A percentile compares a stretch with the other conserved stretches of the same genome.
Conservation (phyloP, 176 grass and related monocot species). For the Saccharum spontaneum region DNA sequence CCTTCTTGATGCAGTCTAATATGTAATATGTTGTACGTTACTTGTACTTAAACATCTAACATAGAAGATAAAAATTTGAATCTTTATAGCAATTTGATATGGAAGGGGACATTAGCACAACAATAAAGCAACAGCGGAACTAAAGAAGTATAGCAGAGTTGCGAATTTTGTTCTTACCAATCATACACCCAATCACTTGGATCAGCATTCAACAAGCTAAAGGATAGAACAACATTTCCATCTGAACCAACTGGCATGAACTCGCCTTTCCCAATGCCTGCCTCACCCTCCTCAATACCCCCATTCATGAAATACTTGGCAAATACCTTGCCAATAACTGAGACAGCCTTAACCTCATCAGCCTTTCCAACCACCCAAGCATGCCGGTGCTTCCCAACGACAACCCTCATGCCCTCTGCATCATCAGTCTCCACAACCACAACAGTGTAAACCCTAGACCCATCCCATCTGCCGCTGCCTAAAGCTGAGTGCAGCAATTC, state of each 20-base stretch:
- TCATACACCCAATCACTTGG: constrained; percentile 79
- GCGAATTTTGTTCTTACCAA: constrained; percentile 65
- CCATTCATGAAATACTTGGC: no score
- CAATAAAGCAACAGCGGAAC: neutral
- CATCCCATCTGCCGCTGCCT: constrained; percentile 8
- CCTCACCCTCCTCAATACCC: constrained; percentile 48
- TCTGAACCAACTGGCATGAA: constrained; percentile 95
- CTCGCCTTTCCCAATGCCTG: constrained; percentile 62
- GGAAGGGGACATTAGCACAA: neutral
- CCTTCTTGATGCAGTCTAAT: neutral
- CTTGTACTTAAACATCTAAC: constrained; percentile 1
- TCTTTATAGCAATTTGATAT: neutral
- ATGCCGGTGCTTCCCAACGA: constrained; percentile 82
- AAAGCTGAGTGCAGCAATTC: constrained; percentile 65
- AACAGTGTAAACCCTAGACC: constrained; percentile 65
- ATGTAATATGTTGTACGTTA: neutral
- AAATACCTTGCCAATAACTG: no score
- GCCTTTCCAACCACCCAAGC: constrained; percentile 56
- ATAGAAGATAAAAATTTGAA: neutral
- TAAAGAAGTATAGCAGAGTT: neutral
- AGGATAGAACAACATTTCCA: constrained; percentile 79
- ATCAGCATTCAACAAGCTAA: constrained; percentile 91
- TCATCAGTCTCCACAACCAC: constrained; percentile 54
- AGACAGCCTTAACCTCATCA: no score
- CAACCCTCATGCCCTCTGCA: constrained; percentile 26